Evolutionary conservation across 2,329 filamentous ascomycete genomes (phyloP).

Genomic region (Emmonsia crescens): DNA sequence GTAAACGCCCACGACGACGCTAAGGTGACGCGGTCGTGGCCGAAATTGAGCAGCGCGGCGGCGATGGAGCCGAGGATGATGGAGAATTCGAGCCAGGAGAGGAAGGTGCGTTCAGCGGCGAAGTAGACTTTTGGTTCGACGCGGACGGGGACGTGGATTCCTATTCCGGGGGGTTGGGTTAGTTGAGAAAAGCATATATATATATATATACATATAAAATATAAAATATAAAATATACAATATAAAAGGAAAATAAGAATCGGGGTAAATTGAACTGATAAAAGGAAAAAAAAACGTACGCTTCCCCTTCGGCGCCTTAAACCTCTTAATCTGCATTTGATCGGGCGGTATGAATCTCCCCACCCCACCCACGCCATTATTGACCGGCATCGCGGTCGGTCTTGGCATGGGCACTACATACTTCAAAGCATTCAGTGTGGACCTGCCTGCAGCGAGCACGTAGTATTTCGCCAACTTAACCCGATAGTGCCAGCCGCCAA

Average conservation of each 20-base stretch:
- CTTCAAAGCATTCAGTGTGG: constrained; percentile 37
- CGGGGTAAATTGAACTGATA: neutral
- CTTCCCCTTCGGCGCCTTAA: constrained; percentile 48
- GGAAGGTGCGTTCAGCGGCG: constrained; percentile 87
- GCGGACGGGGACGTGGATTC: constrained; percentile 88
- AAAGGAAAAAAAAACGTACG: constrained; percentile 23
- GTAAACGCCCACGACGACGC: constrained; percentile 69
- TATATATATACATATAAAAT: neutral
- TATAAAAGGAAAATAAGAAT: too few species aligned
- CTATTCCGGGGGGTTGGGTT: constrained; percentile 50
- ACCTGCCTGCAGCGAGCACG: constrained; percentile 38
- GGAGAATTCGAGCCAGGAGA: constrained; percentile 95
- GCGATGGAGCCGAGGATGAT: constrained; percentile 88
- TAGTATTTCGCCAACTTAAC: constrained; percentile 47
- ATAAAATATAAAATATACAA: too few species aligned
- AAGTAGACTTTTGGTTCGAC: constrained; percentile 98
- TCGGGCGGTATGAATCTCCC: constrained; percentile 33
- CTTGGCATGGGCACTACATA: constrained; percentile 46
- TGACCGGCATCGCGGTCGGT: constrained; percentile 26
- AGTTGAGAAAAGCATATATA: neutral
- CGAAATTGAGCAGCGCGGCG: constrained; percentile 73
- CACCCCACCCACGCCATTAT: constrained; percentile 19
- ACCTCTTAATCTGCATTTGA: constrained; percentile 42
- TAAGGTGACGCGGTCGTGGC: constrained; percentile 50
- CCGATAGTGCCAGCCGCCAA: constrained; percentile 68